Base-by-base conservation (phyloP, 2,329 filamentous ascomycete genomes). In the Orbilia quercus region DNA sequence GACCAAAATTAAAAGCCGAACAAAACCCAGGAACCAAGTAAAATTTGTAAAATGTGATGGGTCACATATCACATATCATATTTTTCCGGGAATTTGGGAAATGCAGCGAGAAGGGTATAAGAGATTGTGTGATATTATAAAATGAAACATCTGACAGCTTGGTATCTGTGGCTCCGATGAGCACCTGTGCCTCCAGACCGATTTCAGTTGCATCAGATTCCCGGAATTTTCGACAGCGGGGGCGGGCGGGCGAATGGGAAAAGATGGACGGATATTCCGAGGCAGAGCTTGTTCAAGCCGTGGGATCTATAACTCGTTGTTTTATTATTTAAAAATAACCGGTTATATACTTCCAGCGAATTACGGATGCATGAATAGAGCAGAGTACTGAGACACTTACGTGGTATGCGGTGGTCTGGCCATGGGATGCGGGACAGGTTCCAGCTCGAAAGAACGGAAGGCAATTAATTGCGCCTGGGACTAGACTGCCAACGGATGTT, bases 11-110 rank as follows among this genome's bases (percentile, higher is more conserved):
- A n/a, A n/a, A n/a, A n/a, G n/a, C n/a, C n/a, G n/a, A n/a, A n/a
- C 9, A 11, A 20, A 36, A 16, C 20, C 25, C 16, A 31, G 5
- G 34, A 38, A 45, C 25, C 9, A 40, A 47, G 38, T 36, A 28
- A 65, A 57, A n/a, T n/a, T n/a, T n/a, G n/a, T n/a, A n/a, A n/a
- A 66, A 66, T 55, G 48, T 50, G 62, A 57, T 40, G 51, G 22
- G 31, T 57, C 62, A 66, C 7, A 28, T 58, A n/a, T n/a, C n/a
- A n/a, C n/a, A n/a, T n/a, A n/a, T n/a, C n/a, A n/a, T n/a, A n/a
- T n/a, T 40, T 44, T 48, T 31, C 7, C 12, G n/a, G 28, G 25
- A 42, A 40, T 50, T 31, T 50, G 36, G 57, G n/a, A 28, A 60
- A 45, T 50, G 57, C 4, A 44, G 14, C 9, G 16, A n/a, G 5